phyloP scores from a whole-genome alignment of 768 basidiomycete species.

The Tylopilus sp. region DNA sequence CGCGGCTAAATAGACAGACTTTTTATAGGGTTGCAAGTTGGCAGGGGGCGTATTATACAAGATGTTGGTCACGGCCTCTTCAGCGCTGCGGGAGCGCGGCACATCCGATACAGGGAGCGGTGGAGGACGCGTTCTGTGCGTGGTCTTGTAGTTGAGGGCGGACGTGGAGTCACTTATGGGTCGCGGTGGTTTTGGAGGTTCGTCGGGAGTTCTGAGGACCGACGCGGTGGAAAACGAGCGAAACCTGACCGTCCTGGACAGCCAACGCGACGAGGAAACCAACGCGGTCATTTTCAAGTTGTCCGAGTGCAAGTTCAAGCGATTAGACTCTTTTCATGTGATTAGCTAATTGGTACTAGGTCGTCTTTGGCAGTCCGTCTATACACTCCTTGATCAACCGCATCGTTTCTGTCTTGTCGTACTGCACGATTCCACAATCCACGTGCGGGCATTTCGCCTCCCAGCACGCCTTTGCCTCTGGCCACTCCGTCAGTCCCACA shows the following conservation, averaged over 20 bases:
- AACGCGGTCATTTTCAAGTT: constrained; percentile 6
- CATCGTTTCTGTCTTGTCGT: constrained; percentile 53
- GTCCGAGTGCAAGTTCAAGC: not conserved
- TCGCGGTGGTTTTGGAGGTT: constrained; percentile 68
- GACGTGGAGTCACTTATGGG: constrained; percentile 92
- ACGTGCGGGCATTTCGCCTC: constrained; percentile 46
- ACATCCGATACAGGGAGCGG: constrained; percentile 83
- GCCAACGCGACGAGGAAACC: constrained; percentile 17
- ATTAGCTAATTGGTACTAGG: constrained; percentile 13
- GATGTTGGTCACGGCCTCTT: constrained; percentile 97
- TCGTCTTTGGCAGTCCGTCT: constrained; percentile 42
- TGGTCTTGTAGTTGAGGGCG: constrained; percentile 86
- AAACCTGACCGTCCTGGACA: constrained; percentile 9
- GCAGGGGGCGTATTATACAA: constrained; percentile 95
- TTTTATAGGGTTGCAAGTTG: constrained; percentile 88
- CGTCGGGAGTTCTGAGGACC: constrained; percentile 13
- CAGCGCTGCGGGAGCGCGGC: constrained; percentile 80
- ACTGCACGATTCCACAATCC: constrained; percentile 48
- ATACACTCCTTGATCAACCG: constrained; percentile 55
- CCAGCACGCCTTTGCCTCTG: constrained; percentile 62
- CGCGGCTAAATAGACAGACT: constrained; percentile 40
- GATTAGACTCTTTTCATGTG: not conserved
- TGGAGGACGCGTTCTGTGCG: constrained; percentile 70
- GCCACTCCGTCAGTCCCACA: constrained; percentile 50
- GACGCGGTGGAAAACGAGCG: constrained; percentile 24